Base-by-base conservation (phyloP, 2,329 filamentous ascomycete genomes). In the Aureobasidium subglaciale region DNA sequence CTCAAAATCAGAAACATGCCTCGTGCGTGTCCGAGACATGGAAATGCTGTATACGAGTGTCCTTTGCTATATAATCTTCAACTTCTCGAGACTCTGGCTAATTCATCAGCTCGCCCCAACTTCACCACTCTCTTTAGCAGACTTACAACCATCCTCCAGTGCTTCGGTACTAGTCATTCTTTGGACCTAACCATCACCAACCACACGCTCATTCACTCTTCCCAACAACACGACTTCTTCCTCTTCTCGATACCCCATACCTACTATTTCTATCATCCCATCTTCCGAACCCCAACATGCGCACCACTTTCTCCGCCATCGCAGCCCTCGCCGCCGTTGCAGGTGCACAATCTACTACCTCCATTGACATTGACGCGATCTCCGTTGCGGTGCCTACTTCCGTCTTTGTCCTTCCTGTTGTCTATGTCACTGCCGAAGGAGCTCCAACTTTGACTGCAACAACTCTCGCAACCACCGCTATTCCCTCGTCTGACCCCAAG, bases 161-260 rank as follows among this genome's bases (percentile, higher is more conserved):
- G 30, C 48, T 40, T 52, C 35, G 48, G 48, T 52, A 40, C 48
- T 52, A 52, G 48, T 52, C 48, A 52, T 30, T 52, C 48, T 40
- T 52, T 52, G 48, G 48, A 52, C 24, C 16, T 20, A 16, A 52
- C 48, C n/a, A 40, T 25, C 38, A 40, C 35, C 34, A 52, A 29
- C 48, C 30, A 52, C 24, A n/a, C n/a, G n/a, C 48, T 40, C 35
- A 40, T 40, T 52, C 48, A 40, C 13, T 52, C 48, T 52, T 40
- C 30, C 34, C 27, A 52, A 29, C 25, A 40, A 38, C 48, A 38
- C 48, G 9, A 24, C 22, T 52, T 40, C 34, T 32, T 40, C 35
- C 48, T 40, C 35, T 40, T 48, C 40, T 30, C 18, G 34, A 52
- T 30, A 40, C 35, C 48, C 48, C 48, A n/a, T 40, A n/a, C 35